These are phyloP conservation scores for Polyporus tsugae DNA, from an alignment of 1,284 basidiomycete genomes.

Conservation along the genomic window DNA sequence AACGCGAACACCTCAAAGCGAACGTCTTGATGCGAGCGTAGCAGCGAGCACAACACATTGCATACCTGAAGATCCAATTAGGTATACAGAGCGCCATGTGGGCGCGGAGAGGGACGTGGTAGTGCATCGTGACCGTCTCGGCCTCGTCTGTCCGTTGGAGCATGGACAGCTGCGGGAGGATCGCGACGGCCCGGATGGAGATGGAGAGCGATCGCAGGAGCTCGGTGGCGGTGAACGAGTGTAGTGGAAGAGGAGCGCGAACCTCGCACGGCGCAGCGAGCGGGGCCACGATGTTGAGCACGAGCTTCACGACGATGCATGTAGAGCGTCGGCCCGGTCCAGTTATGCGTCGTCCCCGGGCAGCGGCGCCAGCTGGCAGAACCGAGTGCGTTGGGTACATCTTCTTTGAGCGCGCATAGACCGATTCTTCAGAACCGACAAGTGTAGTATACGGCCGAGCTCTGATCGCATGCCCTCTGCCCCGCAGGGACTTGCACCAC, in stretches of 20 bases:
- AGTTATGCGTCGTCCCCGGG: no score
- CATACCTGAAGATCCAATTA: slow-evolving; percentile 98
- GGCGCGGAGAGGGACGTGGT: slow-evolving; percentile 92
- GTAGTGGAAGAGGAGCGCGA: slow-evolving; percentile 95
- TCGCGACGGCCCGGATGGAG: slow-evolving; percentile 87
- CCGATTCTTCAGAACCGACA: no score
- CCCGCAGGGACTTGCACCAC: no score
- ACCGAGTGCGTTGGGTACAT: no score
- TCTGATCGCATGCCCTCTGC: no score
- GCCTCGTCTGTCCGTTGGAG: slow-evolving; percentile 98
- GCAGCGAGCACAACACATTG: not conserved
- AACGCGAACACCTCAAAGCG: no score
- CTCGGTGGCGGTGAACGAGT: slow-evolving; percentile 72
- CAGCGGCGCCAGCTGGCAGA: no score
- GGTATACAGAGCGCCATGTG: slow-evolving; percentile 97
- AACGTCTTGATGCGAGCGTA: no score
- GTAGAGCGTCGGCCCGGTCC: no score
- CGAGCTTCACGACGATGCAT: slow-evolving; percentile 48
- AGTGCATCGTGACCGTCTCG: slow-evolving; percentile 98
- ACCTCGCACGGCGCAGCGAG: slow-evolving; percentile 83
- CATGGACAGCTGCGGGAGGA: slow-evolving; percentile 98
- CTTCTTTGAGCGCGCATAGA: no score
- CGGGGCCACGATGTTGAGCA: slow-evolving; percentile 60
- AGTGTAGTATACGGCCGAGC: no score
- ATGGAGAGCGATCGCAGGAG: slow-evolving; percentile 97